A percentile compares a stretch with the other conserved stretches of the same genome.
These are phyloP conservation scores for Hypomyces rosellus DNA, from an alignment of 2,329 filamentous ascomycete genomes.

Conservation along the genomic window DNA sequence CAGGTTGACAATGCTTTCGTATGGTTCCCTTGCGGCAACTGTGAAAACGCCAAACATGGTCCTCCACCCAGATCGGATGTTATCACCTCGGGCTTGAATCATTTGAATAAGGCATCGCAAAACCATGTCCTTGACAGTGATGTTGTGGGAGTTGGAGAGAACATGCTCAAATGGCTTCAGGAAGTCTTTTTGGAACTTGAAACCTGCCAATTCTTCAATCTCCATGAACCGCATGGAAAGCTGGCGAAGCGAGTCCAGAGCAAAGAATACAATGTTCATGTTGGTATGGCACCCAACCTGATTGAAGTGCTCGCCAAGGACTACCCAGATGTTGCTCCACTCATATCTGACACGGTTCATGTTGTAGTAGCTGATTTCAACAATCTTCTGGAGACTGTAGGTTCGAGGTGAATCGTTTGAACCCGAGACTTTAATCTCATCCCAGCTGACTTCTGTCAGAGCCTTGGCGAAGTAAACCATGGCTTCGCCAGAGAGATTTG, in stretches of 20 bases:
- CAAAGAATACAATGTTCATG: conserved; percentile 95
- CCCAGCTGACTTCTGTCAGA: conserved; percentile 94
- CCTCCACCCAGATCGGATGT: conserved; percentile 95
- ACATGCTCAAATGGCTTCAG: conserved; percentile 97
- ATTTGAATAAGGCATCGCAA: conserved; percentile 95
- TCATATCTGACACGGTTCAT: conserved; percentile 98
- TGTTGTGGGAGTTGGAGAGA: conserved; percentile 83
- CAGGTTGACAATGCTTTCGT: conserved; percentile 92
- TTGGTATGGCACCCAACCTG: conserved; percentile 95
- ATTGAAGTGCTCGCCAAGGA: conserved; percentile 98
- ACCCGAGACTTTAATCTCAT: conserved; percentile 95
- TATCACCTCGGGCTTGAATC: conserved; percentile 94
- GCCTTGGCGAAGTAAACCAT: conserved; percentile 94
- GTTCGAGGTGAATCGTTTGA: conserved; percentile 93
- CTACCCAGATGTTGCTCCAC: conserved; percentile 96
- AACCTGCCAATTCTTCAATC: conserved; percentile 92
- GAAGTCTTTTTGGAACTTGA: conserved; percentile 99
- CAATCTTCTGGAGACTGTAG: conserved; percentile 95
- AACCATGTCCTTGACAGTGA: conserved; percentile 96
- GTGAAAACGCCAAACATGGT: conserved; percentile 99
- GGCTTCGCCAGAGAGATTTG: conserved; percentile 84
- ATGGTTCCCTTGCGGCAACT: conserved; percentile 84
- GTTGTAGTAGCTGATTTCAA: conserved; percentile 99
- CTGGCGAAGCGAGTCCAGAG: conserved; percentile 88
- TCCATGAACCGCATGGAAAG: conserved; percentile 99